Conservation (phyloP, 2,329 filamentous ascomycete genomes). For the Phyllosticta paracitricarpa region DNA sequence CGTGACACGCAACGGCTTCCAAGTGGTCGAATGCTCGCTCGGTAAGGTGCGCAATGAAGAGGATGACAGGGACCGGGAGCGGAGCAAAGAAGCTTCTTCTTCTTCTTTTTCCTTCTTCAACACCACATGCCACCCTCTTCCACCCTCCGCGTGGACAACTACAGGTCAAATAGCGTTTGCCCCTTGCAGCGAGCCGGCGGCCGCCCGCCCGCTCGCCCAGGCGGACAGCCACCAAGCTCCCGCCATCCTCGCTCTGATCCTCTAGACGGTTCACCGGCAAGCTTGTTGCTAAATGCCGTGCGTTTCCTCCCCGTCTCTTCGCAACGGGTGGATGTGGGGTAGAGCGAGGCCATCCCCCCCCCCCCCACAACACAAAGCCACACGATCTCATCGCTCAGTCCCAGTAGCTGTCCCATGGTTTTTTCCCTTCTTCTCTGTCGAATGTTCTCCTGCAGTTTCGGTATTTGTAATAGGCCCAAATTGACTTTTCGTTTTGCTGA, state of each 20-base stretch:
- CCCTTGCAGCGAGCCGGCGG: not conserved
- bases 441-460: not conserved
- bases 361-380: too few relatives aligned
- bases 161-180: not conserved
- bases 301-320: not conserved
- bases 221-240: not conserved
- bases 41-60: not conserved
- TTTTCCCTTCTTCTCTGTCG: not conserved
- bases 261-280: not conserved
- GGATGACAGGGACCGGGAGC: not conserved
- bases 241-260: not conserved
- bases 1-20: not conserved
- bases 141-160: not conserved
- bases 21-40: not conserved
- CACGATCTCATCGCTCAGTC: not conserved
- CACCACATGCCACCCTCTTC: not conserved
- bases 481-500: not conserved
- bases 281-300: not conserved
- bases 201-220: not conserved
- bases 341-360: too few relatives aligned
- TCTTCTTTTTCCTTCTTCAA: not conserved
- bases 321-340: not conserved
- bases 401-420: not conserved
- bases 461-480: not conserved
- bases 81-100: not conserved